A percentile compares a stretch with the other conserved stretches of the same genome.
phyloP scores from a whole-genome alignment of 495 filamentous ascomycete species.

The Neurospora hispaniola region DNA sequence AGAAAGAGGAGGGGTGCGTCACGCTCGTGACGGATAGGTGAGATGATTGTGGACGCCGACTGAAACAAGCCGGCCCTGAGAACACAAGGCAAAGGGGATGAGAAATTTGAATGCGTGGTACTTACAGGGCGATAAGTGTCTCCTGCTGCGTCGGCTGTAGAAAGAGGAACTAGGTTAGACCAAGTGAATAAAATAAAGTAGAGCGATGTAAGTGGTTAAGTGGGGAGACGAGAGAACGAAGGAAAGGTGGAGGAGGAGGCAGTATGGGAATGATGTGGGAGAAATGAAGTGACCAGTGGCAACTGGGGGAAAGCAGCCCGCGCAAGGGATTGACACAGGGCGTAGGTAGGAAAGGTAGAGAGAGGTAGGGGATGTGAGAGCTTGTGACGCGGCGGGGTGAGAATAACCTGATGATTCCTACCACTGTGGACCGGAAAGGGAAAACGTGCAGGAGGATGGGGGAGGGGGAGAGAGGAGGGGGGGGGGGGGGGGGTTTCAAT shows the following conservation, averaged over 20 bases:
- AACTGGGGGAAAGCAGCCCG: constrained; percentile 17
- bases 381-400: constrained; percentile 21
- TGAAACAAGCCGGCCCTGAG: neutral
- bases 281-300: constrained; percentile 15
- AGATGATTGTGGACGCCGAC: neutral
- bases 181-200: constrained; percentile 10
- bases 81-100: neutral
- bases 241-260: constrained; percentile 1
- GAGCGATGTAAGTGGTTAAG: constrained; percentile 10
- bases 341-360: neutral
- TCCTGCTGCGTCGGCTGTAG: constrained; percentile 37
- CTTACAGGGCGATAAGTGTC: constrained; percentile 44
- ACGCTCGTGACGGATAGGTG: neutral
- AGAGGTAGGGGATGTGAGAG: neutral
- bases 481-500: constrained; percentile 17
- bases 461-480: constrained; percentile 14
- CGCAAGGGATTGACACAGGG: neutral
- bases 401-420: constrained; percentile 17
- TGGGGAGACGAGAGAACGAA: constrained; percentile 6
- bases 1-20: neutral
- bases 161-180: constrained; percentile 27
- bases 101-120: constrained; percentile 5
- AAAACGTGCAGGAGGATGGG: constrained; percentile 31
- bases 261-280: constrained; percentile 8
- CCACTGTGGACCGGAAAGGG: constrained; percentile 26